Evolutionary conservation across 2,329 filamentous ascomycete genomes (phyloP).

Genomic region (Albophoma yamanashiensis): DNA sequence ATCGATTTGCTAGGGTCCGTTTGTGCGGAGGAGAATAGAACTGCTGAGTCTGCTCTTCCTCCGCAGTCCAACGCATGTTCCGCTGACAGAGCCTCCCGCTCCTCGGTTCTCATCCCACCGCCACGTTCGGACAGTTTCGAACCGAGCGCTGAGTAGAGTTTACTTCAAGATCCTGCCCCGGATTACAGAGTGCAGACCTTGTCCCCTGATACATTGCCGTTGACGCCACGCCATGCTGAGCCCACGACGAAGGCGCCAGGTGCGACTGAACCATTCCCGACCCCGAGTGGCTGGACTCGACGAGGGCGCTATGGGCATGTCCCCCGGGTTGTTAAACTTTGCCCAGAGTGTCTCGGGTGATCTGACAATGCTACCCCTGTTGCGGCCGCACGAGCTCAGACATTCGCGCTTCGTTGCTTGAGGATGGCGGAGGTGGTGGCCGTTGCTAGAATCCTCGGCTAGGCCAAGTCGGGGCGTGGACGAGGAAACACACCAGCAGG

Average conservation of each 20-base stretch:
- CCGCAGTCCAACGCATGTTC: not conserved
- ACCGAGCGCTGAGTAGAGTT: not conserved
- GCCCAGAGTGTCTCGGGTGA: conserved; percentile 6
- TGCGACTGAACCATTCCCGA: not conserved
- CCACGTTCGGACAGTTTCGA: not conserved
- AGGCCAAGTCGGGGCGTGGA: not conserved
- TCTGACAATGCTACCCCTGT: not conserved
- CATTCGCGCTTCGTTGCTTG: not conserved
- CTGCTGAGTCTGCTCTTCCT: not conserved
- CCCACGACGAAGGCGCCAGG: not conserved
- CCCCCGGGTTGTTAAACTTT: conserved; percentile 5
- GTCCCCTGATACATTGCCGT: not conserved
- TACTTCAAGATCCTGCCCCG: not conserved
- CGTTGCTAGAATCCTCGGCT: not conserved
- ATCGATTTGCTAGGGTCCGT: not conserved
- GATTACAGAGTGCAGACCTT: not conserved
- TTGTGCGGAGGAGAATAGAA: not conserved
- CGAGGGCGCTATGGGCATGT: not conserved
- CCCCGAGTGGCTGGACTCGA: conserved; percentile 1
- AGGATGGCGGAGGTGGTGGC: not conserved
- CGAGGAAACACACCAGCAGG: not conserved
- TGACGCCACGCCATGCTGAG: conserved; percentile 4
- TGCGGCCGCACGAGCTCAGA: not conserved
- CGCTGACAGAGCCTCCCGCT: not conserved
- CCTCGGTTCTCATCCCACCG: not conserved